Evolutionary conservation across 129 eudicot genomes (phyloP).

Genomic region (Ambrosia artemisiifolia): DNA sequence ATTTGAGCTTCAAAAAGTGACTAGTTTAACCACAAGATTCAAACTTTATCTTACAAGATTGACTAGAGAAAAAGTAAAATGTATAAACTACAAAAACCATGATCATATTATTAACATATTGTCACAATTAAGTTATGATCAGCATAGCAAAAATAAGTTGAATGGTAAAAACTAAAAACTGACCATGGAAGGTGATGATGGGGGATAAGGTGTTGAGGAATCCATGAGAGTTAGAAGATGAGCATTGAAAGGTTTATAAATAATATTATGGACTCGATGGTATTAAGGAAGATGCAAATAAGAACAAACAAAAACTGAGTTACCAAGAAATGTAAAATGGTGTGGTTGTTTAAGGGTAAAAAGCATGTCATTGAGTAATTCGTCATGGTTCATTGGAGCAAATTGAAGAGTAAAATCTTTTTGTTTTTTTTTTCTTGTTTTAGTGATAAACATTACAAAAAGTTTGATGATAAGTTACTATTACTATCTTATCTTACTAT

Average conservation of each 20-base stretch:
- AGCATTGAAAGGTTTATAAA: slow-evolving; percentile 14
- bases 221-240: slow-evolving; percentile 22
- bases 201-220: slow-evolving; percentile 15
- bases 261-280: slow-evolving; percentile 15
- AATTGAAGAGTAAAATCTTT: too few species aligned
- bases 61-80: not conserved
- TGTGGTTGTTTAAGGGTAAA: slow-evolving; percentile 15
- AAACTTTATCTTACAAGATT: slow-evolving; percentile 1
- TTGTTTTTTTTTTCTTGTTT: too few species aligned
- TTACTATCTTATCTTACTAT: too few species aligned
- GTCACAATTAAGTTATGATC: not conserved
- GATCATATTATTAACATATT: not conserved
- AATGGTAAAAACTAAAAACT: slow-evolving; percentile 7
- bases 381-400: slow-evolving; percentile 30
- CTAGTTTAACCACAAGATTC: not conserved
- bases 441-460: too few species aligned
- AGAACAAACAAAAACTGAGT: slow-evolving; percentile 26
- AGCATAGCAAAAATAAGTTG: too few species aligned
- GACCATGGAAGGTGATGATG: slow-evolving; percentile 30
- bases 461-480: too few species aligned
- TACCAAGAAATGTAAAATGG: slow-evolving; percentile 25
- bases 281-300: slow-evolving; percentile 20
- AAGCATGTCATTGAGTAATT: slow-evolving; percentile 17
- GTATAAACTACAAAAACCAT: not conserved
- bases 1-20: too few species aligned